These are phyloP conservation scores for Cucurbita ficifolia DNA, from an alignment of 306 rosid genomes.

Conservation along the genomic window DNA sequence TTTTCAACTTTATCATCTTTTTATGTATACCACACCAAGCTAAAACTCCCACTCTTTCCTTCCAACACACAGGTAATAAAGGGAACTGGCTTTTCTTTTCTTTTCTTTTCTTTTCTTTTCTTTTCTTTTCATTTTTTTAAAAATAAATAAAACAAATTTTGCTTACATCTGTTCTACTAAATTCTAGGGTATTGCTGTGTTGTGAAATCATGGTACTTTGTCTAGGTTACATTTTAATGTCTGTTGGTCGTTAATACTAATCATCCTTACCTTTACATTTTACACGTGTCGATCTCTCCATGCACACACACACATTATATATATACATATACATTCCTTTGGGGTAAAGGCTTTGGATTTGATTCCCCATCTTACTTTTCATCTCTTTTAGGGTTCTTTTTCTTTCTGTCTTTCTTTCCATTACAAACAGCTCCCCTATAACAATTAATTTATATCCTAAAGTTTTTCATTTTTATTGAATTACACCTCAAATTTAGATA, in stretches of 20 bases:
- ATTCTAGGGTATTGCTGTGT: background rate
- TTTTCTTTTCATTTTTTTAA: too few species aligned
- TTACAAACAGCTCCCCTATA: background rate
- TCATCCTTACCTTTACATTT: constrained; percentile 3
- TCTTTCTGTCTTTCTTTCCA: background rate
- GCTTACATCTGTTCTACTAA: background rate
- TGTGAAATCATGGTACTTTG: background rate
- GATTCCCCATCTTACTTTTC: too few species aligned
- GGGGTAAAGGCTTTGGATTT: background rate
- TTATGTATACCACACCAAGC: background rate
- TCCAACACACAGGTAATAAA: background rate
- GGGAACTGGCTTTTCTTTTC: background rate
- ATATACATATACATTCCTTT: too few species aligned
- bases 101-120: too few species aligned
- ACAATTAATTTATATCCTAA: too few species aligned
- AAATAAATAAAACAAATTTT: too few species aligned
- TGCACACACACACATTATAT: too few species aligned
- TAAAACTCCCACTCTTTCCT: background rate
- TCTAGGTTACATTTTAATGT: constrained; percentile 12
- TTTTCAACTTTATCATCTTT: background rate
- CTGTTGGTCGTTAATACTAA: constrained; percentile 15
- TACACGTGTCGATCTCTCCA: constrained; percentile 17
- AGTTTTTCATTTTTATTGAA: too few species aligned
- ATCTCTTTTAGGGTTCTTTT: background rate
- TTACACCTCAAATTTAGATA: too few species aligned